These are phyloP conservation scores for Podospora bellae-mahoneyi DNA, from an alignment of 495 filamentous ascomycete genomes.

Conservation along the genomic window DNA sequence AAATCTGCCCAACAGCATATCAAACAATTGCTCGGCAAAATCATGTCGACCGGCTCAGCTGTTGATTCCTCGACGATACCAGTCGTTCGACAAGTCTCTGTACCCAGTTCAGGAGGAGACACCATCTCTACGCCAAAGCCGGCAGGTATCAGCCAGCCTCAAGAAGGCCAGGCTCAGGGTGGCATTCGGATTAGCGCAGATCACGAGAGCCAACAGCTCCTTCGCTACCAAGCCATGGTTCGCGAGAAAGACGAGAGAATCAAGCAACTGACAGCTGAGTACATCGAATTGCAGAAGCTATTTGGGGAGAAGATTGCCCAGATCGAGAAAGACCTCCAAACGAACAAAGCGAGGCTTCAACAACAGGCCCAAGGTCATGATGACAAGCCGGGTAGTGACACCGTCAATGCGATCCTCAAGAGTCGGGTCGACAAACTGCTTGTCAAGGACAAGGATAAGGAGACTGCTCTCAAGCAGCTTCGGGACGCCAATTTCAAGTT, in stretches of 20 bases:
- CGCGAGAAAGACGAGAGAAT: neutral
- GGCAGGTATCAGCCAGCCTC: neutral
- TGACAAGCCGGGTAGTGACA: neutral
- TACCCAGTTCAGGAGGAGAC: no score
- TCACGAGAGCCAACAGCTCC: neutral
- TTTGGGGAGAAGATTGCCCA: neutral
- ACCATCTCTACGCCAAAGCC: neutral
- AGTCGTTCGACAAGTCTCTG: neutral
- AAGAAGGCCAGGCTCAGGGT: neutral
- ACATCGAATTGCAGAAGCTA: neutral
- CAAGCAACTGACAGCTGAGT: neutral
- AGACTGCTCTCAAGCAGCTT: neutral
- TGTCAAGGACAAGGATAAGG: neutral
- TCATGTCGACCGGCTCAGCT: neutral
- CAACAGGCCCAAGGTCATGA: neutral
- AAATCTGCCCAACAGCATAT: neutral
- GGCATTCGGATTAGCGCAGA: neutral
- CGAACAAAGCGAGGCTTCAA: neutral
- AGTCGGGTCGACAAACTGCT: neutral
- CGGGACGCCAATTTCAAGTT: neutral
- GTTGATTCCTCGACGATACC: neutral
- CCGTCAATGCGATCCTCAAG: neutral
- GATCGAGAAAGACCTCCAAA: neutral
- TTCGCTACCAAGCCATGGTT: neutral
- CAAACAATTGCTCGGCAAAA: neutral